Evolutionary conservation across 108 stramenopile species (phyloP).

Genomic region (Discostella stelligeroides): DNA sequence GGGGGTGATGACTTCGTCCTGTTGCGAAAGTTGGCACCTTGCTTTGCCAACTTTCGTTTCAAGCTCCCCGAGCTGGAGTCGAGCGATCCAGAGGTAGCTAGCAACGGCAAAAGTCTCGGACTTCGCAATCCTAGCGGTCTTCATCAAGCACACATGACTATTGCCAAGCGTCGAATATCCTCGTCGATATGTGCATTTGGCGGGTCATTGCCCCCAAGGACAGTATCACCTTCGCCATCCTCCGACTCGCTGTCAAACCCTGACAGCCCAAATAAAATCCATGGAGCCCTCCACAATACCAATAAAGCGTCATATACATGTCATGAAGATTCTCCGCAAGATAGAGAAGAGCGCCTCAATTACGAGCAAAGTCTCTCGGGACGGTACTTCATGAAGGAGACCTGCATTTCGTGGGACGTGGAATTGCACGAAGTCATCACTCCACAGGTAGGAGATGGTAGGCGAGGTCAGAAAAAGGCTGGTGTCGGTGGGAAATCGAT

Average conservation of each 20-base stretch:
- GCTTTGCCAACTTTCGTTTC: constrained; percentile 31
- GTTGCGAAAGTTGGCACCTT: constrained; percentile 28
- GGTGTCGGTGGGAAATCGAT: background rate
- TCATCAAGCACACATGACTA: constrained; percentile 18
- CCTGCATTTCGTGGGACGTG: constrained; percentile 47
- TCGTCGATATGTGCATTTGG: constrained; percentile 48
- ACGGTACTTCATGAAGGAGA: constrained; percentile 44
- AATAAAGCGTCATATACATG: background rate
- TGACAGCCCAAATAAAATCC: constrained; percentile 1
- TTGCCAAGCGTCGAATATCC: constrained; percentile 39
- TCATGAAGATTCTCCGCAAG: constrained; percentile 2
- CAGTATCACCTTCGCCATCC: constrained; percentile 7
- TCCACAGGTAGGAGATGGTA: background rate
- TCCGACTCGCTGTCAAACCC: background rate
- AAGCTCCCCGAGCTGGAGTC: constrained; percentile 28
- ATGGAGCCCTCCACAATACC: constrained; percentile 4
- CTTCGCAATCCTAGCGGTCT: background rate
- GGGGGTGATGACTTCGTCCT: constrained; percentile 27
- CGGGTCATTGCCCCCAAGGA: constrained; percentile 27
- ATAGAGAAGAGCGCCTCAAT: constrained; percentile 23
- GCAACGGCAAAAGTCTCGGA: too few species aligned
- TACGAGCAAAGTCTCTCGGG: constrained; percentile 30
- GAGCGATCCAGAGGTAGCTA: background rate
- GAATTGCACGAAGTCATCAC: constrained; percentile 36
- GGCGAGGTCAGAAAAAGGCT: background rate